Base-by-base conservation (phyloP, 2,329 filamentous ascomycete species). In the Fusarium longipes region DNA sequence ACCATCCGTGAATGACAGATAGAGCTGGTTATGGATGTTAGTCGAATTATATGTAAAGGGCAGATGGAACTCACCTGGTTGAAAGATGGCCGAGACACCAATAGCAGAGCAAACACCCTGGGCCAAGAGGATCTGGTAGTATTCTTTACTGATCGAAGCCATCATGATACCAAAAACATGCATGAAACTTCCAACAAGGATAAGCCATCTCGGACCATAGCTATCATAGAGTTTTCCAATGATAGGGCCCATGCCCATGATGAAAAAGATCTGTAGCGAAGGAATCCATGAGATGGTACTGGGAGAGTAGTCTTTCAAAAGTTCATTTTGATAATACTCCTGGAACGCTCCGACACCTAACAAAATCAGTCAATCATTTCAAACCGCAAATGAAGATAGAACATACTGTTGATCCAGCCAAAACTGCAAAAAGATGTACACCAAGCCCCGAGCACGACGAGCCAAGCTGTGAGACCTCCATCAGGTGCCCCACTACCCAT, bases 151-250 rank as follows among this genome's bases (percentile, higher is more conserved):
- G 9, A 90, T 75, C 9, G 81, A 84, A 0, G 85, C 81, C 86
- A 90, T 89, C 86, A 91, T 89, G 7, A 90, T 71, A 3, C 86
- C 84, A 54, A 90, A 84, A 17, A 90, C 83, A 55, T 89, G 84
- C 32, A 88, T 72, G 51, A 88, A 75, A 1, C 81, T 83, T 17
- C 87, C 87, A 14, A 74, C 72, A 1, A 87, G 32, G 2, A 89
- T 73, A 1, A 91, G 77, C 44, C 78, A 82, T 27, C 84, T 82
- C 0, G 89, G 87, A 0, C 90, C 90, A 57, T 87, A 85, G 56
- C 80, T 85, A 70, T 92, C 90, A 67, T 84, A 91, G 0, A 89
- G 57, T 30, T 81, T 83, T 3, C 90, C 90, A n/a, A 88, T 82
- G 9, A 91, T 70, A 0, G 88, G 87, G 0, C 89, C 88, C 70